Percentiles rank a stretch among this genome's conserved stretches.
Conservation (phyloP, 495 filamentous ascomycete genomes). For the Neurospora sp. region DNA sequence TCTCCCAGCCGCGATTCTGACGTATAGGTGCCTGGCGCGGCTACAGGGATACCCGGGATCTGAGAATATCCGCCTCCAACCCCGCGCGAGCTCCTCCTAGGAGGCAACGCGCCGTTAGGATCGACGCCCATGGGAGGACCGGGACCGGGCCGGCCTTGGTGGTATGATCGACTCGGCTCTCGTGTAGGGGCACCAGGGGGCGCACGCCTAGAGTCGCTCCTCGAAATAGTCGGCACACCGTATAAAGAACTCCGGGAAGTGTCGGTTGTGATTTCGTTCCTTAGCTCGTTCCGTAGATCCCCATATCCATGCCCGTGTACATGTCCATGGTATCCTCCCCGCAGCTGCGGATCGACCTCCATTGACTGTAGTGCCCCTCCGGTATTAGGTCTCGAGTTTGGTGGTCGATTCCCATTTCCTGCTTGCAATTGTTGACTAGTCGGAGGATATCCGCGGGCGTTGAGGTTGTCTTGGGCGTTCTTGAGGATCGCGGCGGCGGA, state of each 20-base stretch:
- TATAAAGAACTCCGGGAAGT: slow-evolving; percentile 53
- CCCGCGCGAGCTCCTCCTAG: slow-evolving; percentile 57
- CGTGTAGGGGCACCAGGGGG: slow-evolving; percentile 56
- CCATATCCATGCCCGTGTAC: neutral
- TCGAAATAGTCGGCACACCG: slow-evolving; percentile 33
- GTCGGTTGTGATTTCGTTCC: slow-evolving; percentile 59
- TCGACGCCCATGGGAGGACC: slow-evolving; percentile 33
- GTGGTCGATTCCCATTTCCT: neutral
- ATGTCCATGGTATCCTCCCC: slow-evolving; percentile 34
- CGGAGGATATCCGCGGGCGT: slow-evolving; percentile 10
- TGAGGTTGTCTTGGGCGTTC: slow-evolving; percentile 24
- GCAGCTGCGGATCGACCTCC: slow-evolving; percentile 24
- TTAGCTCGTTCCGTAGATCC: slow-evolving; percentile 22
- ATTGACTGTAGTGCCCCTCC: slow-evolving; percentile 31
- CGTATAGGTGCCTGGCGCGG: slow-evolving; percentile 41
- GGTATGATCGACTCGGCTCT: slow-evolving; percentile 56
- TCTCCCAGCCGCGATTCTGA: neutral
- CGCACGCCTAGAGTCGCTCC: slow-evolving; percentile 53
- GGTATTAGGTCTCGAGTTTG: slow-evolving; percentile 32
- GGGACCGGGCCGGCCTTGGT: slow-evolving; percentile 50
- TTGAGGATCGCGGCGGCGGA: slow-evolving; percentile 25
- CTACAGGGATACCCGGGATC: slow-evolving; percentile 28
- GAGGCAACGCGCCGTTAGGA: slow-evolving; percentile 47
- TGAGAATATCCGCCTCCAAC: slow-evolving; percentile 40
- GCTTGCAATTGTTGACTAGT: neutral